Base-by-base conservation (phyloP, 1,139 yeast genomes). In the Hyphopichia burtonii region DNA sequence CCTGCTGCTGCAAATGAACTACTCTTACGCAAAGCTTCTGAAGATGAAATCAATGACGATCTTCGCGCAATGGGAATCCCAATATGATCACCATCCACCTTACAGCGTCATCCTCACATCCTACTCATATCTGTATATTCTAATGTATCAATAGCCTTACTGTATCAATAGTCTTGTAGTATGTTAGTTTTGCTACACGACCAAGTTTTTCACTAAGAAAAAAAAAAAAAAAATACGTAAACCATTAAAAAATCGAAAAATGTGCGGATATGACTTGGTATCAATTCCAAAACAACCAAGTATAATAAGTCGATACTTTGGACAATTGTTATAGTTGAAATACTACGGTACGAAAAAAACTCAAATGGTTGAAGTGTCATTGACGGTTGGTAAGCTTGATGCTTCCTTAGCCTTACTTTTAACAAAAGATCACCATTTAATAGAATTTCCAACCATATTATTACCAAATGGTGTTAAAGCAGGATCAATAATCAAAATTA, bases 371-470 rank as follows among this genome's bases (percentile, higher is more conserved):
- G 89, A 85, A 65, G 97, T 91, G 11, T 85, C 96, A 36, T 76
- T 93, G 40, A 91, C 98, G 1, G 98, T 93, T 15, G 99, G 99
- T 37, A 91, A 91, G 67, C 74, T 93, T 41, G 99, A 93, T 62
- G 96, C 98, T 18, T 90, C 97, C 1, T 74, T 93, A 63, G 98
- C 99, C 25, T 73, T 93, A 40, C 72, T 93, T 38, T 78, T 95
- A 38, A 91, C 99, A 20, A 80, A 86, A 46, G 97, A 91, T 62
- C 98, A 91, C 61, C 97, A 91, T 62, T 75, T 93, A 48, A 91
- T 93, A 53, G 99, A 94, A 59, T 93, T 93, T 58, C 99, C 99
- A 14, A 90, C 98, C 8, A 83, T 91, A 42, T 70, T 93, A 43
- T 72, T 93, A 41, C 99, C 99, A 9, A 86, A 84, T 55, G 93